Base-by-base conservation (phyloP, 768 basidiomycete genomes). In the Daedaleopsis sinensis region DNA sequence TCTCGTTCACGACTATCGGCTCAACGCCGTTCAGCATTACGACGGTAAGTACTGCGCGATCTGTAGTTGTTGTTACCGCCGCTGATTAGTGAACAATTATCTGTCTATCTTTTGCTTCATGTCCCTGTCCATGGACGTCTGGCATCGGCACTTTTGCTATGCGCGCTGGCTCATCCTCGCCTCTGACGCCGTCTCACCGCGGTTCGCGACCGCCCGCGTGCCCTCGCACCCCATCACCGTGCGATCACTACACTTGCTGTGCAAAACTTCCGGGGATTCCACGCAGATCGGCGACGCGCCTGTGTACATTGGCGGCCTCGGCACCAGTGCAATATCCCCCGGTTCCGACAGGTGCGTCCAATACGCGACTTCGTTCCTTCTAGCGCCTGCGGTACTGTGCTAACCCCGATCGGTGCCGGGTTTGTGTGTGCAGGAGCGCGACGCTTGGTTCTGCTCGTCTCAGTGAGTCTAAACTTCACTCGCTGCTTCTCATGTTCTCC, bases 171-270 rank as follows among this genome's bases (percentile, higher is more conserved):
- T 42, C 5, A 42, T 13, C 18, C 10, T 10, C 39, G 39, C 5
- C 39, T 5, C 39, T 42, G 39, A 42, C 9, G 11, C 15, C 13
- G 12, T 43, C 38, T 10, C 21, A 23, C 24, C 38, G 19, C 21
- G 16, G n/a, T 19, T 51, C 43, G 12, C 37, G 32, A n/a, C 27
- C 44, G 37, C 42, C 46, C 11, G 15, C 38, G 39, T 36, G 12
- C 27, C 35, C 39, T 1, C 82, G 80, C 78, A 82, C 52, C 70
- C 79, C 19, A 61, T 65, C 27, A 7, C 27, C 21, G 80, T 80
- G 63, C 58, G 72, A 52, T 37, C 35, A 11, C 52, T 7, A 32
- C 27, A 32, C 27, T 7, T 7, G 4, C 7, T 32, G 27, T 32
- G 27, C 15, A 36, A 53, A n/a, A 32, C 42, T n/a, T 44, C 19